Evolutionary conservation across 176 grass and related monocot genomes (phyloP).

Genomic region (Oryza rufipogon): DNA sequence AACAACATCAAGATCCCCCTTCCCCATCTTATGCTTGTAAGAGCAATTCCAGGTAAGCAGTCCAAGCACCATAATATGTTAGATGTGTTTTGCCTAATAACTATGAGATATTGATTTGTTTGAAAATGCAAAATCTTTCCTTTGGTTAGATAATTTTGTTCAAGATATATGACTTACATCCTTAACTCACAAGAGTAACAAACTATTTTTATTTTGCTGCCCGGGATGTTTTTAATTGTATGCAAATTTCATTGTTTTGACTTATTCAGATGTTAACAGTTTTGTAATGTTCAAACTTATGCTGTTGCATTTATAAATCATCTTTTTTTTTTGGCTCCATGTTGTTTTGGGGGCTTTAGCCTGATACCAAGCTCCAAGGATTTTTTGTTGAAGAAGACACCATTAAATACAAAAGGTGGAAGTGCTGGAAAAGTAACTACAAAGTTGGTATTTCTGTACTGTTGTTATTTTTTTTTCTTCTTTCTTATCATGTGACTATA

Average conservation of each 20-base stretch:
- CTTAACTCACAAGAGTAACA: not conserved
- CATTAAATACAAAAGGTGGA: conserved; percentile 56
- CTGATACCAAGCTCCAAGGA: conserved; percentile 47
- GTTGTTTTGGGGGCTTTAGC: conserved; percentile 28
- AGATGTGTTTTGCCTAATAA: conserved; percentile 25
- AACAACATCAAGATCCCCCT: conserved; percentile 49
- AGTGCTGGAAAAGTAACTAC: conserved; percentile 73
- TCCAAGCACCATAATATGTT: conserved; percentile 27
- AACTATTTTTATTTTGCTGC: not conserved
- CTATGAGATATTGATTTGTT: not conserved
- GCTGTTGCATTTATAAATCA: conserved; percentile 30
- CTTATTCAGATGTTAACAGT: conserved; percentile 1
- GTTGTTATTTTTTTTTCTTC: not conserved
- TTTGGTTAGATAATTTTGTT: conserved; percentile 25
- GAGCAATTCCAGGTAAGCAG: conserved; percentile 46
- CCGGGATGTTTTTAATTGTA: conserved; percentile 5
- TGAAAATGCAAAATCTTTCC: not conserved
- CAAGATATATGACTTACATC: not conserved
- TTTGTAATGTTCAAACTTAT: conserved; percentile 25
- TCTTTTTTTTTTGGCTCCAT: not conserved
- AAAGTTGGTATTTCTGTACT: conserved; percentile 63
- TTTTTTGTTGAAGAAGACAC: conserved; percentile 47
- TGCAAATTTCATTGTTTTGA: not conserved
- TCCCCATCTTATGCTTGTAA: conserved; percentile 40
- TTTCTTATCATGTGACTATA: not conserved